phyloP scores from a whole-genome alignment of 2,329 filamentous ascomycete genomes.

The Colletotrichum eremochloae region DNA sequence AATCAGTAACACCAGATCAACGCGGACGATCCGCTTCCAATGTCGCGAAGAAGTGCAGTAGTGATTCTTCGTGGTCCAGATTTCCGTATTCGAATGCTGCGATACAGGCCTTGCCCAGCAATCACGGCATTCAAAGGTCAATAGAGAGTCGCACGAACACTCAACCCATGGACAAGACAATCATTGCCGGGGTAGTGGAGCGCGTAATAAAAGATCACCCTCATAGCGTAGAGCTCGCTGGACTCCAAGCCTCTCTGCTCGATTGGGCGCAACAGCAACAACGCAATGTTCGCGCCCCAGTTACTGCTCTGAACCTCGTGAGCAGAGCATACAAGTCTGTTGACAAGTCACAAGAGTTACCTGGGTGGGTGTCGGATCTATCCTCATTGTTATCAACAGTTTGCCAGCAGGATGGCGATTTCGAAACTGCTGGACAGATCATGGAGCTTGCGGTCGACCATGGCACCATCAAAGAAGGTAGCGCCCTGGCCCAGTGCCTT shows the following conservation, averaged over 20 bases:
- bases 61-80: constrained; percentile 11
- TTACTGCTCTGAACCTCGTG: constrained; percentile 29
- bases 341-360: constrained; percentile 19
- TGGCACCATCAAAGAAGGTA: constrained; percentile 8
- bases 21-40: constrained; percentile 1
- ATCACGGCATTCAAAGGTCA: not conserved
- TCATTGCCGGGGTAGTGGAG: constrained; percentile 8
- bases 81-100: not conserved
- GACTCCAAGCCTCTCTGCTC: not conserved
- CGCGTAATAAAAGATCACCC: constrained; percentile 14
- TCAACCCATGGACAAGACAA: not conserved
- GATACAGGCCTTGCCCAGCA: not conserved
- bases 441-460: constrained; percentile 26
- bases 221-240: not conserved
- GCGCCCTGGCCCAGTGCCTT: constrained; percentile 23
- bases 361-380: constrained; percentile 35
- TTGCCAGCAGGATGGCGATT: constrained; percentile 31
- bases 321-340: constrained; percentile 27
- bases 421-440: constrained; percentile 28
- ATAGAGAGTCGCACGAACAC: not conserved
- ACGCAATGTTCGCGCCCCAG: not conserved
- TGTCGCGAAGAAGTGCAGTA: not conserved
- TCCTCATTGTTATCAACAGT: constrained; percentile 33
- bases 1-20: not conserved
- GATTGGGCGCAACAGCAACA: not conserved